These are phyloP conservation scores for Malassezia arunalokei DNA, from an alignment of 1,284 basidiomycete species.

Conservation along the genomic window DNA sequence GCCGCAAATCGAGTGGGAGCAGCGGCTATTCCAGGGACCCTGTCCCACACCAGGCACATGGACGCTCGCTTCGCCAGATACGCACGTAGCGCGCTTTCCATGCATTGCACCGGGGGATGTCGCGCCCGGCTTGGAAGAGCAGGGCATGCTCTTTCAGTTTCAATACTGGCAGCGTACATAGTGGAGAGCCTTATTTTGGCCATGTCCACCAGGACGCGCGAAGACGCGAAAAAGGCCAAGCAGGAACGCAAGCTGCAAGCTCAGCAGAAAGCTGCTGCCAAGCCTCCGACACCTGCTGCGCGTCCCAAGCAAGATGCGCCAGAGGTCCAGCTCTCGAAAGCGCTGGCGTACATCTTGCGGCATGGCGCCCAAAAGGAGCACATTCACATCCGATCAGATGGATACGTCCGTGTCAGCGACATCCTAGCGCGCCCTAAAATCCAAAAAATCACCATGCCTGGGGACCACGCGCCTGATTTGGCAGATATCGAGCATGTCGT, in stretches of 20 bases:
- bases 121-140: constrained; percentile 2
- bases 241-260: constrained; percentile 15
- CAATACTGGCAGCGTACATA: constrained; percentile 9
- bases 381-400: constrained; percentile 62
- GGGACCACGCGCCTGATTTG: constrained; percentile 15
- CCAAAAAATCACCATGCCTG: constrained; percentile 27
- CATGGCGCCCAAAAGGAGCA: constrained; percentile 69
- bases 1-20: constrained; percentile 8
- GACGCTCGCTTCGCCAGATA: background rate
- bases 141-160: constrained; percentile 4
- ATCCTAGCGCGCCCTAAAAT: constrained; percentile 26
- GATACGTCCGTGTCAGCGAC: constrained; percentile 62
- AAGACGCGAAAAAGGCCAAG: constrained; percentile 24
- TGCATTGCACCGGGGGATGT: background rate
- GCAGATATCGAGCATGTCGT: constrained; percentile 27
- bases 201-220: background rate
- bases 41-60: background rate
- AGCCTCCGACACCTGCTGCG: background rate
- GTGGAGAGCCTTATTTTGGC: background rate
- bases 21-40: background rate
- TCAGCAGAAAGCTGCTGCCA: constrained; percentile 13
- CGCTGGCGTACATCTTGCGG: constrained; percentile 68
- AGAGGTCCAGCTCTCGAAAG: constrained; percentile 56
- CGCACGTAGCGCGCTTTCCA: constrained; percentile 1
- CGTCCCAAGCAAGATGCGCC: constrained; percentile 8